These are phyloP conservation scores for Taiozyma sp. DNA, from an alignment of 1,139 yeast species.

Conservation along the genomic window DNA sequence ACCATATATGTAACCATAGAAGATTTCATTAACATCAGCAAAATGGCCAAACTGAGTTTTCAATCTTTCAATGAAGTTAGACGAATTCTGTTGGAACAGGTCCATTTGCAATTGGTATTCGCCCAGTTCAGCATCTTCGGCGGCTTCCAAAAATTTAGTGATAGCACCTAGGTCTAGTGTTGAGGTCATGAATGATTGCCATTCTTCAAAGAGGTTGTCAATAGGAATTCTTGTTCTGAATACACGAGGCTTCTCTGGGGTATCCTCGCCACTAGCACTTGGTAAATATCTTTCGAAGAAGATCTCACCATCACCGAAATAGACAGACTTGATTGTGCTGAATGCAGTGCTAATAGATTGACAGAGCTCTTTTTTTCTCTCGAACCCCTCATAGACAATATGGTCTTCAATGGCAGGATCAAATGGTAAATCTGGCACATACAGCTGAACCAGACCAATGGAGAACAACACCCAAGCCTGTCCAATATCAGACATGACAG, in stretches of 20 bases:
- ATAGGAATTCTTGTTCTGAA: constrained; percentile 58
- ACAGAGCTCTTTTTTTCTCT: constrained; percentile 22
- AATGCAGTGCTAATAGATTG: constrained; percentile 39
- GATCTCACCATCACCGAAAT: constrained; percentile 52
- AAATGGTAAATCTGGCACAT: constrained; percentile 74
- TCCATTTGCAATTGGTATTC: constrained; percentile 38
- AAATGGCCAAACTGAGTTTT: constrained; percentile 48
- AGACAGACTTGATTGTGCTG: constrained; percentile 40
- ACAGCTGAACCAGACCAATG: constrained; percentile 62
- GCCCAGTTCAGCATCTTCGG: constrained; percentile 26
- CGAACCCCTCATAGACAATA: constrained; percentile 46
- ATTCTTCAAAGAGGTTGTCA: constrained; percentile 70
- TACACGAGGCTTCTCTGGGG: constrained; percentile 56
- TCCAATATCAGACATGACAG: constrained; percentile 40
- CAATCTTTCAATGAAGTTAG: constrained; percentile 61
- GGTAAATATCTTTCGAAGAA: constrained; percentile 39
- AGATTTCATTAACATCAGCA: constrained; percentile 74
- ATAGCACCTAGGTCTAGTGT: constrained; percentile 48
- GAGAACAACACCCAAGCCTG: constrained; percentile 67
- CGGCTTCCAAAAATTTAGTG: constrained; percentile 33
- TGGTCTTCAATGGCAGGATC: constrained; percentile 95
- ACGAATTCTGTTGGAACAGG: constrained; percentile 68
- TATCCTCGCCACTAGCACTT: constrained; percentile 23
- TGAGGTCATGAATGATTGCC: constrained; percentile 70
- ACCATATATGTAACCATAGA: constrained; percentile 64